Evolutionary conservation across 2,329 filamentous ascomycete genomes (phyloP).

Genomic region (Colletotrichum sp.): DNA sequence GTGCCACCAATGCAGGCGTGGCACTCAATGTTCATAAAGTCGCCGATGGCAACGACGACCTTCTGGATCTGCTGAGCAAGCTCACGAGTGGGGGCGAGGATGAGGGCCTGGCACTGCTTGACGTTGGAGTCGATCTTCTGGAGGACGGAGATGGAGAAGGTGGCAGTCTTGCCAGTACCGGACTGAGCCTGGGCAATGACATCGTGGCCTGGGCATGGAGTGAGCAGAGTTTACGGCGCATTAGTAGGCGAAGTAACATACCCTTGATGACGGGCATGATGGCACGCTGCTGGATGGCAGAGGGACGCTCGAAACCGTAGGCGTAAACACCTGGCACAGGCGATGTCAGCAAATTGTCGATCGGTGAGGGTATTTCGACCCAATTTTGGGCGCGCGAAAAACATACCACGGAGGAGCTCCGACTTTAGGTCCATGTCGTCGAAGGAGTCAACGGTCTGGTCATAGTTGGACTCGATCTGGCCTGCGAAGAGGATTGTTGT

Average conservation of each 20-base stretch:
- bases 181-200: slow-evolving; percentile 99
- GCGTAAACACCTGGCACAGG: slow-evolving; percentile 80
- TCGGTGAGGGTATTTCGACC: slow-evolving; percentile 17
- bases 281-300: slow-evolving; percentile 99
- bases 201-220: slow-evolving; percentile 75
- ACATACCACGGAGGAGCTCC: slow-evolving; percentile 87
- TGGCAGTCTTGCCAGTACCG: slow-evolving; percentile 99
- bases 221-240: slow-evolving; percentile 11
- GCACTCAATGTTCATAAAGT: slow-evolving; percentile 99
- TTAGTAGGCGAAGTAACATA: slow-evolving; percentile 47
- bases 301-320: slow-evolving; percentile 99
- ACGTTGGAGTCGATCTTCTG: slow-evolving; percentile 97
- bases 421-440: slow-evolving; percentile 97
- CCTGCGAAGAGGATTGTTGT: slow-evolving; percentile 54
- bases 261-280: slow-evolving; percentile 99
- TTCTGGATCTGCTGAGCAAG: slow-evolving; percentile 99
- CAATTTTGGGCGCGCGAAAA: not conserved
- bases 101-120: slow-evolving; percentile 97
- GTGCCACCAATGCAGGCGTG: slow-evolving; percentile 99
- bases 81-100: slow-evolving; percentile 97
- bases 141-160: slow-evolving; percentile 98
- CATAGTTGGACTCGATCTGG: slow-evolving; percentile 99
- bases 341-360: not conserved
- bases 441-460: slow-evolving; percentile 99
- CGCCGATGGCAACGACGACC: slow-evolving; percentile 97